Evolutionary conservation across 495 filamentous ascomycete species (phyloP), one percentile per base, ranked within the genome.

Genomic region (Penicillium canariense): DNA sequence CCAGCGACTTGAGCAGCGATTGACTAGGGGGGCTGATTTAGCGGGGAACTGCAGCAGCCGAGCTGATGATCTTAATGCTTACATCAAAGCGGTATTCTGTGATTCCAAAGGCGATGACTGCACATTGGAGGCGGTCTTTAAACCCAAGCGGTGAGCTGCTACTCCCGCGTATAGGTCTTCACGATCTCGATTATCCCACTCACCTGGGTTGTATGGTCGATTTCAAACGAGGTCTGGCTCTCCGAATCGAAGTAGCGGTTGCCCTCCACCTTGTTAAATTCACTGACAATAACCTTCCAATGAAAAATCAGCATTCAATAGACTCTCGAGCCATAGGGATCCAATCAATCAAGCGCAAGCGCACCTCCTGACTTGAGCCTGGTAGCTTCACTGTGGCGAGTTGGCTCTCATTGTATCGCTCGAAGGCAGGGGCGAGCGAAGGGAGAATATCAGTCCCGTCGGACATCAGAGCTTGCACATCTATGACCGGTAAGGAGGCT

Each of bases 391-490:
- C 85, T 8, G 89, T 89, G 26, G 84, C 72, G 68, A 97, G 87
- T 70, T 99, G 95, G 70, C 90, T 87, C 69, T 97, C 92, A 65
- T 96, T 97, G 81, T 99, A 97, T 70, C 87, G 88, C 73, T 92
- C 81, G 73, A 97, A 94, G 0, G 94, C 91, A 3, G 91, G 89
- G 4, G 73, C 78, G 10, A 96, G 85, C 34, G 87, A 84, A 48
- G 80, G 68, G 25, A 92, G 71, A 35, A 93, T 71, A 43, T 79
- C 76, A 9, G 84, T 82, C 23, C 82, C 85, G 60, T 91, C 85
- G 67, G 80, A 74, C 15, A 88, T 91, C 34, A 99, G 78, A 44
- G 83, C 72, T 69, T 97, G 96, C 77, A 99, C 89, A 65, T 96
- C 94, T 97, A 64, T 34, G 50, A 20, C 48, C 11, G 22, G 58